Conservation (phyloP, 2,329 filamentous ascomycete species). For the Xylaria sp. region DNA sequence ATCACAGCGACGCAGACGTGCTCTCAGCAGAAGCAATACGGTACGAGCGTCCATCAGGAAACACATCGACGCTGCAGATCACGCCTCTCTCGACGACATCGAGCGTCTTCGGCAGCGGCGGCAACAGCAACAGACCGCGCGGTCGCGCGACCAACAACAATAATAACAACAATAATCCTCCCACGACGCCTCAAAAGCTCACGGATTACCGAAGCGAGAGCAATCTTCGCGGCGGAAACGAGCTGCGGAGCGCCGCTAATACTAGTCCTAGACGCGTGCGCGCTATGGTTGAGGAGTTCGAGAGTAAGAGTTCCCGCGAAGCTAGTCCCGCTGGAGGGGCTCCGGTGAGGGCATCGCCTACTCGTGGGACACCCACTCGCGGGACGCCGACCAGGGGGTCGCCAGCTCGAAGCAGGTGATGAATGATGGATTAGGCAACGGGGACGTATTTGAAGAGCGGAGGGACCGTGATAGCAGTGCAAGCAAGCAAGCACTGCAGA, state of each 20-base stretch:
- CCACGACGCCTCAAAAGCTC: slow-evolving; percentile 1
- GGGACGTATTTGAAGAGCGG: background rate
- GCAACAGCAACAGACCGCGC: background rate
- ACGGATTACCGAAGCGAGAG: slow-evolving; percentile 35
- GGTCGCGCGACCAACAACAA: background rate
- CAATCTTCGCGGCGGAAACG: slow-evolving; percentile 28
- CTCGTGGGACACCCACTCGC: background rate
- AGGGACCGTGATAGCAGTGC: background rate
- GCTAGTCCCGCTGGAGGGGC: slow-evolving; percentile 52
- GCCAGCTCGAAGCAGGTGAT: slow-evolving; percentile 1
- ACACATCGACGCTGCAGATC: slow-evolving; percentile 34
- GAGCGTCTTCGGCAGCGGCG: background rate
- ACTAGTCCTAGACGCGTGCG: slow-evolving; percentile 60
- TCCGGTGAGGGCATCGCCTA: slow-evolving; percentile 19
- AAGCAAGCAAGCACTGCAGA: background rate
- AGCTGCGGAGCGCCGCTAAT: slow-evolving; percentile 36
- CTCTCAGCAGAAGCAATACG: slow-evolving; percentile 59
- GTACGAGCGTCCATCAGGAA: slow-evolving; percentile 44
- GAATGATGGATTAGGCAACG: background rate
- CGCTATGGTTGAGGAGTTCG: slow-evolving; percentile 67
- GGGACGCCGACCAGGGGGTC: slow-evolving; percentile 25
- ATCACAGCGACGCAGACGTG: slow-evolving; percentile 52
- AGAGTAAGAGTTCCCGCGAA: slow-evolving; percentile 59
- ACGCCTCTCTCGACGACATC: slow-evolving; percentile 48
- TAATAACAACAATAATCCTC: background rate